These are phyloP conservation scores for Aspergillus brasiliensis DNA, from an alignment of 2,329 filamentous ascomycete species.

Conservation along the genomic window DNA sequence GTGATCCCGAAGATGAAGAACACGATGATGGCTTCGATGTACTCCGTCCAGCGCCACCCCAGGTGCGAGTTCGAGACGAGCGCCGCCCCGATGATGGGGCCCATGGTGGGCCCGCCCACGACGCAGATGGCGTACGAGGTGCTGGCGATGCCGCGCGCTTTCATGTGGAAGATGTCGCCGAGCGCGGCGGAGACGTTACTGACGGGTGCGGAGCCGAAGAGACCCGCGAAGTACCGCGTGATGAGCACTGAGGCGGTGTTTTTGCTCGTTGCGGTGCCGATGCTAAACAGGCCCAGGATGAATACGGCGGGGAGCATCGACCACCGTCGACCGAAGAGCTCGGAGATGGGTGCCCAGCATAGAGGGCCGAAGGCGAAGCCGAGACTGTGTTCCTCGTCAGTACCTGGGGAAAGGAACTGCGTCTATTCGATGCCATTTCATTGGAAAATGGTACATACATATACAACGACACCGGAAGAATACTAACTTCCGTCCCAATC, in stretches of 20 bases:
- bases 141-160: conserved; percentile 42
- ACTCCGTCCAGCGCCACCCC: conserved; percentile 38
- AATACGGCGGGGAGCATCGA: conserved; percentile 49
- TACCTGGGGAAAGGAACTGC: too few relatives aligned
- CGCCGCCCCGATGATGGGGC: conserved; percentile 46
- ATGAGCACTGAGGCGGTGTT: conserved; percentile 41
- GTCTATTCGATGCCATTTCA: too few relatives aligned
- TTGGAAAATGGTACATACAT: conserved; percentile 28
- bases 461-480: conserved; percentile 51
- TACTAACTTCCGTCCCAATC: conserved; percentile 48
- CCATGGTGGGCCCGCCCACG: conserved; percentile 44
- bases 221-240: conserved; percentile 49
- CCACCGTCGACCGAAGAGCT: conserved; percentile 49
- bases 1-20: conserved; percentile 28
- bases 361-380: conserved; percentile 46
- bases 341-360: conserved; percentile 46
- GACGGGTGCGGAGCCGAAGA: conserved; percentile 49
- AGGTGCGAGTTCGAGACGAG: conserved; percentile 31
- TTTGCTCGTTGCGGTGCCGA: conserved; percentile 47
- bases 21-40: conserved; percentile 46
- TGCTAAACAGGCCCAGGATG: conserved; percentile 48
- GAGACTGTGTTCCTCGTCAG: conserved; percentile 10
- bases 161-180: conserved; percentile 46
- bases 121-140: conserved; percentile 45
- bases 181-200: conserved; percentile 48